These are phyloP conservation scores for Globisporangium yorkense DNA, from an alignment of 352 stramenopile genomes.

Conservation along the genomic window DNA sequence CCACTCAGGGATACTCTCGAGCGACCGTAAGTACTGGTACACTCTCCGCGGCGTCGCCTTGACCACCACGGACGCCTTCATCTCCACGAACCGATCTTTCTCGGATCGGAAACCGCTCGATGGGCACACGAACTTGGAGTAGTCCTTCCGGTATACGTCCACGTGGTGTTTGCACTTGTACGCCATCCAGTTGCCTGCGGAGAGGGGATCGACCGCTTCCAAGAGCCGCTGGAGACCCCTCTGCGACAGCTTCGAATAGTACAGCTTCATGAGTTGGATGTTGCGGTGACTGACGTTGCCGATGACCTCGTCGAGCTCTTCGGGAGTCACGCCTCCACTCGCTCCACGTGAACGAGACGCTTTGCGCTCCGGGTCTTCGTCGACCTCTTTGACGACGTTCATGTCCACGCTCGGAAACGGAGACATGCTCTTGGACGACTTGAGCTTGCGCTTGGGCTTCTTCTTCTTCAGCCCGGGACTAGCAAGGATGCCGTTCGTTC, in stretches of 20 bases:
- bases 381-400: slow-evolving; percentile 14
- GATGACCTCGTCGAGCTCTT: slow-evolving; percentile 57
- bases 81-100: slow-evolving; percentile 59
- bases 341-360: slow-evolving; percentile 5
- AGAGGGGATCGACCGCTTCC: slow-evolving; percentile 23
- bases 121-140: slow-evolving; percentile 3
- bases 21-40: slow-evolving; percentile 50
- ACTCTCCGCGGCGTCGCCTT: slow-evolving; percentile 33
- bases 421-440: slow-evolving; percentile 34
- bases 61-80: slow-evolving; percentile 61
- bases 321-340: slow-evolving; percentile 19
- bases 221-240: slow-evolving; percentile 51
- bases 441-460: slow-evolving; percentile 49
- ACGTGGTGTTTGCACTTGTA: slow-evolving; percentile 39
- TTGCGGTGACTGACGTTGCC: slow-evolving; percentile 54
- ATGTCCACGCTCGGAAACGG: slow-evolving; percentile 7
- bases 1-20: slow-evolving; percentile 36
- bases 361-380: slow-evolving; percentile 16
- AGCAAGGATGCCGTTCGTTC: slow-evolving; percentile 9
- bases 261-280: slow-evolving; percentile 68
- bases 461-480: slow-evolving; percentile 12
- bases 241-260: slow-evolving; percentile 60
- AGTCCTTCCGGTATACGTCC: slow-evolving; percentile 31
- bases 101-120: slow-evolving; percentile 14
- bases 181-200: slow-evolving; percentile 36